Percentiles rank a stretch among this genome's conserved stretches.
phyloP scores from a whole-genome alignment of 2,329 filamentous ascomycete genomes.

The Colletotrichum sp. region DNA sequence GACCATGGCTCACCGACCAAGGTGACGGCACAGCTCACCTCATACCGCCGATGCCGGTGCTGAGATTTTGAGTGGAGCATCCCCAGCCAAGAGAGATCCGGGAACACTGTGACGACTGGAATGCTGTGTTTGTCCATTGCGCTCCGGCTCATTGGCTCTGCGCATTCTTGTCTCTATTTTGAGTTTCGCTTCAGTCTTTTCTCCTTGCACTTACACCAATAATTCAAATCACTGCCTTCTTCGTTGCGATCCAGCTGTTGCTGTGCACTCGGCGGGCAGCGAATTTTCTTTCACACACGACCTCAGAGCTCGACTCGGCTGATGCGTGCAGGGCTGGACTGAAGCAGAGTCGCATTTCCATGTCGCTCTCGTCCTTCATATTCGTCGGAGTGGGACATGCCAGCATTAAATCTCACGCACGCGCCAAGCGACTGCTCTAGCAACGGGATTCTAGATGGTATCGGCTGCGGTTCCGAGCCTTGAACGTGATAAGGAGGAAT shows the following conservation, averaged over 20 bases:
- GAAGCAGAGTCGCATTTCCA: neutral
- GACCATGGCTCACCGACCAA: constrained; percentile 8
- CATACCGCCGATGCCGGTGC: constrained; percentile 13
- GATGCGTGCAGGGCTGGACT: neutral
- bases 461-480: neutral
- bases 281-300: neutral
- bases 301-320: neutral
- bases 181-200: neutral
- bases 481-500: neutral
- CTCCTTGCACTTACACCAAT: neutral
- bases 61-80: neutral
- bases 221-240: neutral
- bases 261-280: neutral
- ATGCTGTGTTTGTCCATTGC: neutral
- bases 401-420: neutral
- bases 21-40: constrained; percentile 6
- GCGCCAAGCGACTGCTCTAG: neutral
- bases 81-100: neutral
- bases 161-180: neutral
- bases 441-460: neutral
- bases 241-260: neutral
- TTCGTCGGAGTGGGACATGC: neutral
- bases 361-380: neutral
- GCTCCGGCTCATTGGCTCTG: neutral
- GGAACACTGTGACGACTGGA: neutral